Evolutionary conservation across 305 asterid species (phyloP).

Genomic region (Stenogyne calaminthoides): DNA sequence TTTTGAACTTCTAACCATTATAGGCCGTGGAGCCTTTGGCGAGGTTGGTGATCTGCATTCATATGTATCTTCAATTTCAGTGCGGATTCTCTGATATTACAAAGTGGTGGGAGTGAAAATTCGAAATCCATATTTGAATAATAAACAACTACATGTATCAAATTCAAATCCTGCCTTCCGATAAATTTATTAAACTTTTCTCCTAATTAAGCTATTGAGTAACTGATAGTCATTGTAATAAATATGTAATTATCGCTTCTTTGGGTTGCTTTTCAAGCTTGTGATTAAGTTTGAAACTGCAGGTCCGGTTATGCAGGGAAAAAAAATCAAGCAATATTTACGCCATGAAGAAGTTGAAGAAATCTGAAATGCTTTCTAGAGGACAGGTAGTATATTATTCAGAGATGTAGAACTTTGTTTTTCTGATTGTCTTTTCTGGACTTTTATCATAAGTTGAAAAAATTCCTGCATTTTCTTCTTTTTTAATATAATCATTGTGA

Average conservation of each 20-base stretch:
- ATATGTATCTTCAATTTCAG: conserved; percentile 22
- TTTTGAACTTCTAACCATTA: conserved; percentile 84
- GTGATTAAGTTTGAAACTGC: conserved; percentile 37
- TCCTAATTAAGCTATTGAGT: neutral
- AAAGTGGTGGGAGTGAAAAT: conserved; percentile 11
- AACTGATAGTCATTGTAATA: neutral
- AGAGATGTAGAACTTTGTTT: conserved; percentile 7
- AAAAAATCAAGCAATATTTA: conserved; percentile 86
- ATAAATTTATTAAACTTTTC: neutral
- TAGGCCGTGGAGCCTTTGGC: conserved; percentile 93
- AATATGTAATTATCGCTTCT: neutral
- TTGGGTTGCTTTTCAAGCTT: conserved; percentile 16
- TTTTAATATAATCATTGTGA: neutral
- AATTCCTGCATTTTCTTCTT: neutral
- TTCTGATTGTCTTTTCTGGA: neutral
- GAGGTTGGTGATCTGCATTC: conserved; percentile 66
- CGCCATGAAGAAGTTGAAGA: conserved; percentile 98
- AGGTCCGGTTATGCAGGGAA: conserved; percentile 92
- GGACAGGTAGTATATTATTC: conserved; percentile 72
- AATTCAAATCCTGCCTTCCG: neutral
- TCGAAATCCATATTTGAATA: conserved; percentile 9
- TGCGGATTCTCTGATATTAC: conserved; percentile 9
- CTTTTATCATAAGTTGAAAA: neutral
- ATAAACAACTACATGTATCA: conserved; percentile 4
- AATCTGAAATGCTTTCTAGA: conserved; percentile 94